These are phyloP conservation scores for Phialophora expanda DNA, from an alignment of 2,329 filamentous ascomycete genomes.

Conservation along the genomic window DNA sequence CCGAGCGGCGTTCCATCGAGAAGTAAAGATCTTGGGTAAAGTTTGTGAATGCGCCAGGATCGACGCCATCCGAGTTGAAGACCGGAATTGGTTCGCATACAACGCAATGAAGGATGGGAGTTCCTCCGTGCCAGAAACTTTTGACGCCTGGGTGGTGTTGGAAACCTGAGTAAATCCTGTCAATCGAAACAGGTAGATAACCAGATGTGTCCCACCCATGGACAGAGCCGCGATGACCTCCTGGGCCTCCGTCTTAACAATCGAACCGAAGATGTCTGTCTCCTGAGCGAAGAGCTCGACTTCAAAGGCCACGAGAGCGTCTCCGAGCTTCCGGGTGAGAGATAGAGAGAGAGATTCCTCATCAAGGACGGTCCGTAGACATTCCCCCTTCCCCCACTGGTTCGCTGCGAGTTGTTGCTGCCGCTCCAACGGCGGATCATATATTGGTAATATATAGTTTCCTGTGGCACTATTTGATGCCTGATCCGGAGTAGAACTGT, in stretches of 20 bases:
- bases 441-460: neutral
- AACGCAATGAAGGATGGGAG: neutral
- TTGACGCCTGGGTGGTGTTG: neutral
- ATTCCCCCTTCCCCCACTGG: constrained; percentile 1
- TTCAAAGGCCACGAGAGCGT: neutral
- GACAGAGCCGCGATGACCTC: neutral
- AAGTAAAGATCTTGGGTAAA: constrained; percentile 6
- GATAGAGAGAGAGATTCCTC: neutral
- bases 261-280: neutral
- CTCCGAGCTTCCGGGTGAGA: neutral
- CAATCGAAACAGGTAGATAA: neutral
- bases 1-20: neutral
- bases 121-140: neutral
- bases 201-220: neutral
- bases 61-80: neutral
- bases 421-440: neutral
- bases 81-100: neutral
- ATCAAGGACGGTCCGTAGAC: neutral
- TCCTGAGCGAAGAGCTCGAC: neutral
- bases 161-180: neutral
- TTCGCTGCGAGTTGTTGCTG: neutral
- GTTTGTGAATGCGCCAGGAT: neutral
- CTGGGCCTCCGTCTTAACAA: neutral
- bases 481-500: constrained; percentile 1
- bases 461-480: neutral